A percentile compares a stretch with the other conserved stretches of the same genome.
phyloP scores from a whole-genome alignment of 73 alveolate genomes.

The Effrenium voratum region DNA sequence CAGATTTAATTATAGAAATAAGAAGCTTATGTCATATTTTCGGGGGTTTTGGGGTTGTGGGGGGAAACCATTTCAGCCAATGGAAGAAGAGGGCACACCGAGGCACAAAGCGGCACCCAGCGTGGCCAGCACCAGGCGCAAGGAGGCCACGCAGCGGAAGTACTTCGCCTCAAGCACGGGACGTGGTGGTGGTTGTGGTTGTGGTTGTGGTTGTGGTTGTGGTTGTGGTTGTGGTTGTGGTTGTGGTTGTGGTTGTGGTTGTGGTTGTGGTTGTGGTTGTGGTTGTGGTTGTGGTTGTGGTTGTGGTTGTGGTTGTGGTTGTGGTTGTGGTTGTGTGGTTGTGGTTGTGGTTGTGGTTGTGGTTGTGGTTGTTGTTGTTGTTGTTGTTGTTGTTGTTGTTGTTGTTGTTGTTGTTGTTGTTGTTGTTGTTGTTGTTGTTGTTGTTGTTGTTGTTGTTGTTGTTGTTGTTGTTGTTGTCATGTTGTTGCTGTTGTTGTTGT shows the following conservation, averaged over 20 bases:
- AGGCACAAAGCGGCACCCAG: slow-evolving; percentile 54
- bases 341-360: background rate
- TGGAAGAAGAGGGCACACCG: background rate
- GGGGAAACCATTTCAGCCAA: background rate
- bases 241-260: no score
- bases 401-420: background rate
- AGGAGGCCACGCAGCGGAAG: slow-evolving; percentile 65
- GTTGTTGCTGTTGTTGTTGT: no score
- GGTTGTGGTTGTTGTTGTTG: background rate
- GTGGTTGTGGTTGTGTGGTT: background rate
- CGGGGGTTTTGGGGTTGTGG: background rate
- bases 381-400: background rate
- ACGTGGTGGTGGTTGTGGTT: background rate
- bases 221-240: no score
- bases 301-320: background rate
- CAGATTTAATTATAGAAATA: background rate
- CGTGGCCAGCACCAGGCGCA: slow-evolving; percentile 71
- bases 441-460: no score
- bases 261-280: no score
- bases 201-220: background rate
- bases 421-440: background rate
- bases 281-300: background rate
- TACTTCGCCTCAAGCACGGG: slow-evolving; percentile 59
- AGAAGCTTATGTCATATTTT: background rate
- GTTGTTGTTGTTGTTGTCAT: no score